phyloP scores from a whole-genome alignment of 2,329 filamentous ascomycete genomes.

The Sarocladium strictum region DNA sequence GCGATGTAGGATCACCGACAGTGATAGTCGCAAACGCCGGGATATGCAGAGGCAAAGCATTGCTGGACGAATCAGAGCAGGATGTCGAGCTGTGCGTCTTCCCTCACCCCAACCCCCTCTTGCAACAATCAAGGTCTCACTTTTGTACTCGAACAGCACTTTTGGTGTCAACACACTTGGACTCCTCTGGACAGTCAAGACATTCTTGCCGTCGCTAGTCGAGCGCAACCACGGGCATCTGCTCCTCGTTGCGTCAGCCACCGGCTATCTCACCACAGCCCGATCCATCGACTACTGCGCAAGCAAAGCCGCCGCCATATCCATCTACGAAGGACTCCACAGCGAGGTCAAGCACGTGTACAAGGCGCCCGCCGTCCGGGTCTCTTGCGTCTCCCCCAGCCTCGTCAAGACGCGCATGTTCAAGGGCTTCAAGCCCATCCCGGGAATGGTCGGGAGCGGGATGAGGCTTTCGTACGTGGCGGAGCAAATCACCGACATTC shows the following conservation, averaged over 20 bases:
- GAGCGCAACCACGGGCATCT: constrained; percentile 63
- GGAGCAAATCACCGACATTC: neutral
- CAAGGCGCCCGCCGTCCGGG: constrained; percentile 57
- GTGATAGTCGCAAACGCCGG: constrained; percentile 70
- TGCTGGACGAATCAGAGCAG: constrained; percentile 42
- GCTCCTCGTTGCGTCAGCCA: constrained; percentile 62
- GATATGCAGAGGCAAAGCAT: constrained; percentile 54
- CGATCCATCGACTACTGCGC: constrained; percentile 63
- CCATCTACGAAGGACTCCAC: constrained; percentile 62
- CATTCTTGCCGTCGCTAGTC: constrained; percentile 64
- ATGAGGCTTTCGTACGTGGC: constrained; percentile 7
- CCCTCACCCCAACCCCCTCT: neutral
- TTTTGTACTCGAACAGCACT: constrained; percentile 56
- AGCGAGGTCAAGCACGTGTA: constrained; percentile 55
- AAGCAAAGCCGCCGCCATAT: constrained; percentile 59
- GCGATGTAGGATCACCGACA: constrained; percentile 56
- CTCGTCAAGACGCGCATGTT: constrained; percentile 1
- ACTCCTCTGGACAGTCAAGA: constrained; percentile 59
- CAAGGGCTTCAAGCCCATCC: constrained; percentile 4
- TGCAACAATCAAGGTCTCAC: constrained; percentile 28
- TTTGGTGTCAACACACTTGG: constrained; percentile 67
- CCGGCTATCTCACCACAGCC: constrained; percentile 54
- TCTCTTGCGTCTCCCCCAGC: constrained; percentile 20
- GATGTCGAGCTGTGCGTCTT: neutral
- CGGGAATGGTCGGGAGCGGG: neutral